A percentile compares a stretch with the other conserved stretches of the same genome.
These are phyloP conservation scores for Phytophthora aleatoria DNA, from an alignment of 352 stramenopile species.

Conservation along the genomic window DNA sequence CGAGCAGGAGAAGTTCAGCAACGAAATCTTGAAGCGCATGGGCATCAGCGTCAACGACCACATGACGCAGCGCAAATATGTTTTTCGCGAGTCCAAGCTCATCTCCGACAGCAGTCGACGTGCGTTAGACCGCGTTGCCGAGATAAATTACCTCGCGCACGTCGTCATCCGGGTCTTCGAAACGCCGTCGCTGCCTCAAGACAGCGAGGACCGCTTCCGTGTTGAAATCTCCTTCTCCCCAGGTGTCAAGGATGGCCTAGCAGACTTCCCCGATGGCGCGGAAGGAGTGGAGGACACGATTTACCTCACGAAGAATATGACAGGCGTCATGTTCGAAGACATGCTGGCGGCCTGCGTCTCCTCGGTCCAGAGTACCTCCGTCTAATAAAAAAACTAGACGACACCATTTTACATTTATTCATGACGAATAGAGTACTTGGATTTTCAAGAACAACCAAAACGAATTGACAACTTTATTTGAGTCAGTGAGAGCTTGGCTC, in stretches of 20 bases:
- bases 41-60: slow-evolving; percentile 82
- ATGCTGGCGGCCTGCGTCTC: slow-evolving; percentile 87
- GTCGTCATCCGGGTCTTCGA: slow-evolving; percentile 99
- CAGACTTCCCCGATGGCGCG: slow-evolving; percentile 8
- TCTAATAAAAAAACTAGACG: slow-evolving; percentile 15
- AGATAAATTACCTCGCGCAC: slow-evolving; percentile 99
- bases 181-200: slow-evolving; percentile 85
- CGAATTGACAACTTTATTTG: slow-evolving; percentile 23
- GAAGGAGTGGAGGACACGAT: slow-evolving; percentile 70
- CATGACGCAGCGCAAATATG: slow-evolving; percentile 82
- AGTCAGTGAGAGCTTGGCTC: slow-evolving; percentile 1
- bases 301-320: slow-evolving; percentile 88
- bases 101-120: slow-evolving; percentile 72
- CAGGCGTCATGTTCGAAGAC: slow-evolving; percentile 88
- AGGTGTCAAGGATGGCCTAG: slow-evolving; percentile 58
- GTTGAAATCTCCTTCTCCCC: slow-evolving; percentile 88
- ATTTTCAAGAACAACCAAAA: slow-evolving; percentile 17
- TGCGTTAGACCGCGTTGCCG: slow-evolving; percentile 87
- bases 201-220: slow-evolving; percentile 84
- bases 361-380: slow-evolving; percentile 57
- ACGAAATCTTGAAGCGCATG: slow-evolving; percentile 86
- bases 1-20: slow-evolving; percentile 85
- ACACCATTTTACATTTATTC: slow-evolving; percentile 11
- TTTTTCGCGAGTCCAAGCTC: slow-evolving; percentile 83
- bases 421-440: slow-evolving; percentile 25